A percentile compares a stretch with the other conserved stretches of the same genome.
These are phyloP conservation scores for Kuraishia ogatae DNA, from an alignment of 805 yeast genomes.

Conservation along the genomic window DNA sequence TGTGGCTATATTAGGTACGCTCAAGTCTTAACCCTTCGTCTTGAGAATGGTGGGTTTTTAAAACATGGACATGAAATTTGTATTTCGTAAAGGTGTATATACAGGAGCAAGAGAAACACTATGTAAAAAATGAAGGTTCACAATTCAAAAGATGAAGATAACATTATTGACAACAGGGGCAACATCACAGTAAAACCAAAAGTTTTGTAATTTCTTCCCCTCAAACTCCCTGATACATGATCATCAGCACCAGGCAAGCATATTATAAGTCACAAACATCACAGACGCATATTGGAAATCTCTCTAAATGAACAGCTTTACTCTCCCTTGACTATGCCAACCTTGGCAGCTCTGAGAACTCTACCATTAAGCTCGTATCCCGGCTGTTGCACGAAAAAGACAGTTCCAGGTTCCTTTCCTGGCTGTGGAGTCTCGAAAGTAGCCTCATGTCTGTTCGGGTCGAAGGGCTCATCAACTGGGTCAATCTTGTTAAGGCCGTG, in stretches of 20 bases:
- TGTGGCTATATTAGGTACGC: too few relatives aligned
- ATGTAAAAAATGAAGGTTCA: too few relatives aligned
- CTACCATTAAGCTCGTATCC: slow-evolving; percentile 83
- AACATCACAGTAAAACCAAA: not conserved
- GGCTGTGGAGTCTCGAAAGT: slow-evolving; percentile 82
- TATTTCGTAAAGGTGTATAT: not conserved
- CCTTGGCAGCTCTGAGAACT: slow-evolving; percentile 92
- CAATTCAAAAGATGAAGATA: not conserved
- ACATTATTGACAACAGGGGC: not conserved
- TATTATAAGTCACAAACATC: not conserved
- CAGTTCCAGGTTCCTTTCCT: slow-evolving; percentile 85
- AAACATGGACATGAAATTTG: not conserved
- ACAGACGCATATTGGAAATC: not conserved
- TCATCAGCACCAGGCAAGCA: not conserved
- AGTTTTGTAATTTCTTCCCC: not conserved
- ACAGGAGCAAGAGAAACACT: not conserved
- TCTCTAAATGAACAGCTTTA: not conserved
- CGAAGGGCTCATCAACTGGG: slow-evolving; percentile 79
- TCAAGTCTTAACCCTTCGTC: too few relatives aligned
- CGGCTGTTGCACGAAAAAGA: slow-evolving; percentile 85
- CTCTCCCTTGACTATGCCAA: slow-evolving; percentile 75
- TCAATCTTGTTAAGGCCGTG: slow-evolving; percentile 79
- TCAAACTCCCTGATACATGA: not conserved
- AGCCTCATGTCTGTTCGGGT: slow-evolving; percentile 91
- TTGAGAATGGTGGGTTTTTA: not conserved